Base-by-base conservation (phyloP, 1,284 basidiomycete genomes). In the Crepidotus sp. region DNA sequence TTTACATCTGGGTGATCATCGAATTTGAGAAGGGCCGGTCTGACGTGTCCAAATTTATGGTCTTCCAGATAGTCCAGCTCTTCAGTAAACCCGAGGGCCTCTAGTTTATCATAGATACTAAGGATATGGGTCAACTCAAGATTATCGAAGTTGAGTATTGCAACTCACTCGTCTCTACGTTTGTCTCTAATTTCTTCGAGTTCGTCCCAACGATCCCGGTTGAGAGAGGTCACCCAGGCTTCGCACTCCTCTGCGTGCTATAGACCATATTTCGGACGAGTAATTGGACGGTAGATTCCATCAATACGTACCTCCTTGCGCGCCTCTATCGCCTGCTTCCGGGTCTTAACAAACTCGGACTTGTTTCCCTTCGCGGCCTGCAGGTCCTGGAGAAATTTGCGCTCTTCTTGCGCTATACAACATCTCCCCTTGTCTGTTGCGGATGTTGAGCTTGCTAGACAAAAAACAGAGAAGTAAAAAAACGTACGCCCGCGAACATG, bases 71-170 rank as follows among this genome's bases (percentile, higher is more conserved):
- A 61, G 4, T 55, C 53, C 0, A 63, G 38, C 33, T 64, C 63
- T 26, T 55, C 47, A 13, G 31, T 26, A 38, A 56, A 64, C 0
- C 62, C 61, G 3, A 63, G 41, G 4, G 46, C 54, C 1, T 30
- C 51, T 6, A 64, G 48, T 39, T 55, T 58, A 3, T 54, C 48
- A 6, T 38, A 38, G 21, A 65, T 64, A 6, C 63, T 65, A 21
- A 2, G 19, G 15, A 36, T 27, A 15, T 29, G 11, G 19, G 17
- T 35, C 14, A 17, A 44, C 5, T 19, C 19, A 30, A 43, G 29
- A 6, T 10, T 33, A 8, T 6, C 3, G 2, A 25, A 31, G 6
- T 10, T 10, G 2, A 26, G 7, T 8, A 1, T 6, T 34, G 13
- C 15, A 7, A 46, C 48, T 35, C 15, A 56, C 54, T 46, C 42